A percentile compares a stretch with the other conserved stretches of the same genome.
Conservation (phyloP, 108 stramenopile species). For the Fragilariopsis cylindrus region DNA sequence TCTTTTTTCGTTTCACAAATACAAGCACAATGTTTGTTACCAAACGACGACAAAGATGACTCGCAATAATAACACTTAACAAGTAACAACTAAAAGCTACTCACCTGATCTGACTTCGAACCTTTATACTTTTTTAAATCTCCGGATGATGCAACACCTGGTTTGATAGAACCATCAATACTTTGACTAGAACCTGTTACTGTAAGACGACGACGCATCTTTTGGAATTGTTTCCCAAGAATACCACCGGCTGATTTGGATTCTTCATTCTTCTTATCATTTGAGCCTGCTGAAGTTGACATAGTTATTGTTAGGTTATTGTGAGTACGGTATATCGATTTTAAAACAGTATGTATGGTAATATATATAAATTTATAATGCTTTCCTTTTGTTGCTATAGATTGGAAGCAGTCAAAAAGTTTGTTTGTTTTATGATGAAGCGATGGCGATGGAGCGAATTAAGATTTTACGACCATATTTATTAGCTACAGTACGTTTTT, state of each 20-base stretch:
- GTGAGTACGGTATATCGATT: too few species aligned
- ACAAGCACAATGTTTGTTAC: background rate
- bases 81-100: constrained; percentile 11
- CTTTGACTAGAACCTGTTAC: constrained; percentile 75
- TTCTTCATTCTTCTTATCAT: too few species aligned
- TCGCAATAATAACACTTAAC: background rate
- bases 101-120: constrained; percentile 32
- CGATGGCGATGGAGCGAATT: too few species aligned
- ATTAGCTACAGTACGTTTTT: too few species aligned
- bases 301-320: too few species aligned
- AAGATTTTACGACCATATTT: too few species aligned
- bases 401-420: too few species aligned
- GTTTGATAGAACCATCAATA: constrained; percentile 68
- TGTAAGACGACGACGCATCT: constrained; percentile 90
- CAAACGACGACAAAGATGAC: background rate
- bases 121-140: constrained; percentile 27
- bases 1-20: background rate
- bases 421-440: too few species aligned
- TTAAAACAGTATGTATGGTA: too few species aligned
- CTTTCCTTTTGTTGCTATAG: too few species aligned
- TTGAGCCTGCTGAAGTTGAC: too few species aligned
- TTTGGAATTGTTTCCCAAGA: constrained; percentile 61
- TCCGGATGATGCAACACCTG: constrained; percentile 31
- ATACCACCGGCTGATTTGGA: constrained; percentile 26
- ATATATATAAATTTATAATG: too few species aligned